Evolutionary conservation across 1,284 basidiomycete species (phyloP), one percentile per base, ranked within the genome.

Genomic region (Cutaneotrichosporon sp.): DNA sequence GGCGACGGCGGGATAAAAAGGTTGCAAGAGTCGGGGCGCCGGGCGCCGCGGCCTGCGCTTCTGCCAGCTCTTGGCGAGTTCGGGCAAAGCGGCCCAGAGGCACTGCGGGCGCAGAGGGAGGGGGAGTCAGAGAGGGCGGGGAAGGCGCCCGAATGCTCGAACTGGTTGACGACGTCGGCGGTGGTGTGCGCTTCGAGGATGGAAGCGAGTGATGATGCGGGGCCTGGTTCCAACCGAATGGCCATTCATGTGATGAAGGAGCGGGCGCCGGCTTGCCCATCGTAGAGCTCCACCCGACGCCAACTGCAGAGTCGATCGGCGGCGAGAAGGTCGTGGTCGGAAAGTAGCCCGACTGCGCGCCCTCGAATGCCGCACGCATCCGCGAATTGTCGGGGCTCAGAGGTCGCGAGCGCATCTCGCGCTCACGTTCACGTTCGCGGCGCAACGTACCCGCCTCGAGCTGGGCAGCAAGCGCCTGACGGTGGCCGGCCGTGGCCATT

Each of bases 61-160:
- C 66, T 3, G 66, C 66, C 10, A 63, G 53, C 40, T 68, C 73
- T 58, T 73, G 69, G 13, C 72, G 69, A 10, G 74, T 71, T 58
- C 73, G 74, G 13, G 73, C 69, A 55, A 76, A 76, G 16, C 74
- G 68, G 5, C 74, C 74, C 3, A 72, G 64, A 14, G 59, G 47
- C 11, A 50, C 50, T 2, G 62, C 56, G 51, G 49, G 53, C 34
- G 55, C 61, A 38, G 30, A 64, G 36, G 40, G 57, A 21, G 16
- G 63, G 14, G 56, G 58, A 30, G 62, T 61, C 52, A 58, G 22
- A 13, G 56, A 49, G 21, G 49, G 47, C 7, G 66, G 63, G 13
- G 65, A 67, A 10, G 62, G 55, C 5, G 61, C 59, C 18, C 61
- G 63, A 34, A 61, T 58, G 57, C 58, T 58, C 9, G 53, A 59